phyloP scores from a whole-genome alignment of 2,329 filamentous ascomycete genomes.

The Lizonia empirigonia region DNA sequence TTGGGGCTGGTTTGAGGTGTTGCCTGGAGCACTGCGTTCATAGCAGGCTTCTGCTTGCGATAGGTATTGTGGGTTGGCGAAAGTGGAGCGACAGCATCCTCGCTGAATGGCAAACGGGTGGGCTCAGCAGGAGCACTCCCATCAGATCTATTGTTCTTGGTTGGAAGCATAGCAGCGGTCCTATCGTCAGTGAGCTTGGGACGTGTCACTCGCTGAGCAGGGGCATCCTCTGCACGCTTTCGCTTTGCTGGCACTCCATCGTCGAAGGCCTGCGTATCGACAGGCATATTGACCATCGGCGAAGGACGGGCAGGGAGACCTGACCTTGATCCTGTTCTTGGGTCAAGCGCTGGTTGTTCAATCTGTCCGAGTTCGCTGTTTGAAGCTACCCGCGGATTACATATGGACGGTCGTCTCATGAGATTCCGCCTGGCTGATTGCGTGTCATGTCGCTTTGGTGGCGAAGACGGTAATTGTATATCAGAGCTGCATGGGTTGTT shows the following conservation, averaged over 20 bases:
- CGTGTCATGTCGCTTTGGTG: constrained; percentile 5
- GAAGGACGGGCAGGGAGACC: not conserved
- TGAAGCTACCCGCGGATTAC: constrained; percentile 20
- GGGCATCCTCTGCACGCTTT: not conserved
- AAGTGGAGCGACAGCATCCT: not conserved
- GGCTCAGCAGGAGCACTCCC: not conserved
- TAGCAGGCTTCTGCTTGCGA: constrained; percentile 4
- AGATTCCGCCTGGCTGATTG: constrained; percentile 26
- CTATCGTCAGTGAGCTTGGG: not conserved
- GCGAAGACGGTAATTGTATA: constrained; percentile 1
- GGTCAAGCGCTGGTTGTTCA: not conserved
- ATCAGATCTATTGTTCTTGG: not conserved
- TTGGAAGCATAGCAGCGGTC: not conserved
- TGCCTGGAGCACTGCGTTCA: not conserved
- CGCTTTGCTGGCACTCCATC: not conserved
- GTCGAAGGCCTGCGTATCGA: not conserved
- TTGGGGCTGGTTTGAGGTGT: not conserved
- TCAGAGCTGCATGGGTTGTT: constrained; percentile 4
- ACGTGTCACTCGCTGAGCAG: constrained; percentile 10
- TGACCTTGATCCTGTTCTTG: not conserved
- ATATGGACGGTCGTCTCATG: constrained; percentile 28
- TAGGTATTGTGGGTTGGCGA: not conserved
- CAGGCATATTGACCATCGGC: not conserved
- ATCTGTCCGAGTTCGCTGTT: not conserved
- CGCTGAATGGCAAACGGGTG: not conserved